Conservation (phyloP, 1,284 basidiomycete genomes). For the Trametes versicolor region DNA sequence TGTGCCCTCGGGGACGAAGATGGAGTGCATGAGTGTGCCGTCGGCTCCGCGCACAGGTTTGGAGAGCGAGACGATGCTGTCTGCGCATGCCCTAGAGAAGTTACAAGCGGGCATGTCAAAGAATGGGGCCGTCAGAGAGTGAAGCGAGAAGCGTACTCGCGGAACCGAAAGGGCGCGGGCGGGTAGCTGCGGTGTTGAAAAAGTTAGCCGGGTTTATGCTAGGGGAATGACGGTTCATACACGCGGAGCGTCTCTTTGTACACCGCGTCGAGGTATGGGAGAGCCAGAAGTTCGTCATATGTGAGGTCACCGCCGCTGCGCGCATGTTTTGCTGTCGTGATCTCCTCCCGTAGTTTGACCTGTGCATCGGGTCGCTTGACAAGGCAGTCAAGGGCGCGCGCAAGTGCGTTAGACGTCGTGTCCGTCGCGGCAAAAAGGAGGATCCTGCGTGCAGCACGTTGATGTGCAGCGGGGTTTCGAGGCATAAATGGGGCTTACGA, state of each 20-base stretch:
- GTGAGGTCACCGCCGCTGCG: conserved; percentile 32
- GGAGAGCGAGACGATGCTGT: conserved; percentile 25
- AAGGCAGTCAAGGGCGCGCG: conserved; percentile 18
- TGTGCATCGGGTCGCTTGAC: conserved; percentile 2
- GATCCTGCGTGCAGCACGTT: neutral
- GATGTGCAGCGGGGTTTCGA: neutral
- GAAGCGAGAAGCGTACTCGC: conserved; percentile 1
- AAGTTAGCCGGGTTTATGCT: neutral
- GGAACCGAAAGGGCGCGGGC: neutral
- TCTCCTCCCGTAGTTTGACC: conserved; percentile 37
- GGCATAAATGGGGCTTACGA: conserved; percentile 31
- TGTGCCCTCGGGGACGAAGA: conserved; percentile 24
- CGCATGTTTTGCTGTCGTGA: conserved; percentile 30
- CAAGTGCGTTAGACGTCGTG: conserved; percentile 30
- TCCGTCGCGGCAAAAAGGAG: conserved; percentile 32
- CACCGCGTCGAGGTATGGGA: conserved; percentile 46
- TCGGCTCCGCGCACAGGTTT: conserved; percentile 23
- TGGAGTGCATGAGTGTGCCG: conserved; percentile 15
- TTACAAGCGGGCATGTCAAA: neutral
- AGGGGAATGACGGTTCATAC: neutral
- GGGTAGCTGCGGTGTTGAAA: neutral
- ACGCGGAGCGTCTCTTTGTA: conserved; percentile 40
- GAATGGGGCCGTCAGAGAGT: too few relatives aligned
- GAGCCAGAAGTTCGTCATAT: conserved; percentile 40
- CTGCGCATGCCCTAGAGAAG: conserved; percentile 16